Evolutionary conservation across 192 early-diverging fungal genomes (phyloP).

Genomic region (Gamsiella multidivaricata): DNA sequence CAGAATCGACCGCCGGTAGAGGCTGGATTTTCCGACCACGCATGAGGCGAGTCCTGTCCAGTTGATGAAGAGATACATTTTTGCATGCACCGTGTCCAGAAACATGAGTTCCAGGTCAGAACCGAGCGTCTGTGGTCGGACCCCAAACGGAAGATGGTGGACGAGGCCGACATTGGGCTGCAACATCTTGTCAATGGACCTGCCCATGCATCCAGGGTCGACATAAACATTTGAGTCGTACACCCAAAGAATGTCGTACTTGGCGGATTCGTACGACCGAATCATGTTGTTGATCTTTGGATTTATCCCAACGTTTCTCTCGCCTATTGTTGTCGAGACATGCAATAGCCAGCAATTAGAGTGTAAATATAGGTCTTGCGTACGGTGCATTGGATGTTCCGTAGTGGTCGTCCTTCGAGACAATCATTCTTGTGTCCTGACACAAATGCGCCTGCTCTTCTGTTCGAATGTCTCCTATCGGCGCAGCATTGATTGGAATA

Average conservation of each 20-base stretch:
- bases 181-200: slow-evolving; percentile 82
- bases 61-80: slow-evolving; percentile 97
- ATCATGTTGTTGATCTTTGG: slow-evolving; percentile 97
- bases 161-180: slow-evolving; percentile 86
- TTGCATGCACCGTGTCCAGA: slow-evolving; percentile 91
- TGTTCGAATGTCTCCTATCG: no score
- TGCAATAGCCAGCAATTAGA: no score
- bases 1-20: slow-evolving; percentile 88
- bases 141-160: slow-evolving; percentile 91
- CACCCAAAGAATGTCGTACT: slow-evolving; percentile 94
- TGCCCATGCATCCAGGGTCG: slow-evolving; percentile 77
- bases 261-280: slow-evolving; percentile 77
- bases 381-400: no score
- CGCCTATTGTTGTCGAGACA: no score
- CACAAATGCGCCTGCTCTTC: no score
- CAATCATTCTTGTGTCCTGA: no score
- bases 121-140: slow-evolving; percentile 75
- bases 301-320: slow-evolving; percentile 79
- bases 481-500: no score
- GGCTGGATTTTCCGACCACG: slow-evolving; percentile 93
- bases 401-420: no score
- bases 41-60: slow-evolving; percentile 84
- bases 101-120: slow-evolving; percentile 88
- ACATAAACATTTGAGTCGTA: slow-evolving; percentile 91
- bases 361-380: no score